A percentile compares a stretch with the other conserved stretches of the same genome.
These are phyloP conservation scores for Phytophthora tentaculata DNA, from an alignment of 352 stramenopile genomes.

Conservation along the genomic window DNA sequence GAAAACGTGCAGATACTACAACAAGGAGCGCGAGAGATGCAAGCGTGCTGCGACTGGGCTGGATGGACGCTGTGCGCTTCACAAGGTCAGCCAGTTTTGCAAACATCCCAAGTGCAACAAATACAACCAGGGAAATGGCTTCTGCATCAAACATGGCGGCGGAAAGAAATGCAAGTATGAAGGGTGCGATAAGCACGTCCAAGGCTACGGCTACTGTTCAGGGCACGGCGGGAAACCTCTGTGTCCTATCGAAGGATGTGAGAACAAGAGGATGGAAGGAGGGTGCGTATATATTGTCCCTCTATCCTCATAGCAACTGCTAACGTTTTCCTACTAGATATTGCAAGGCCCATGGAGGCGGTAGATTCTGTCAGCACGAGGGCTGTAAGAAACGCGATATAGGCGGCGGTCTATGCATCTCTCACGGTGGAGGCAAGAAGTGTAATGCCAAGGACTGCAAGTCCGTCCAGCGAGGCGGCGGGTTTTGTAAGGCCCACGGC, in stretches of 20 bases:
- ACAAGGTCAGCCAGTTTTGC: slow-evolving; percentile 88
- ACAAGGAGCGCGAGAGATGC: slow-evolving; percentile 73
- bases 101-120: slow-evolving; percentile 80
- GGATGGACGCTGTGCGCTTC: slow-evolving; percentile 79
- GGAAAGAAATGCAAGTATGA: slow-evolving; percentile 86
- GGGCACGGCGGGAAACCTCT: slow-evolving; percentile 83
- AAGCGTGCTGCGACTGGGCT: slow-evolving; percentile 67
- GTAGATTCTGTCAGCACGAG: slow-evolving; percentile 74
- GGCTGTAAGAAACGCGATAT: slow-evolving; percentile 87
- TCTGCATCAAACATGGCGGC: slow-evolving; percentile 86
- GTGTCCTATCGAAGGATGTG: slow-evolving; percentile 75
- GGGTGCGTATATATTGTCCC: slow-evolving; percentile 34
- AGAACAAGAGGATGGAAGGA: slow-evolving; percentile 88
- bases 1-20: slow-evolving; percentile 75
- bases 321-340: slow-evolving; percentile 41
- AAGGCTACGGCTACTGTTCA: slow-evolving; percentile 87
- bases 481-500: slow-evolving; percentile 84
- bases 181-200: slow-evolving; percentile 82
- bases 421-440: slow-evolving; percentile 88
- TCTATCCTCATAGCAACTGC: background rate
- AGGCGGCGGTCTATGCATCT: slow-evolving; percentile 85
- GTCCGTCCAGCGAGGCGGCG: slow-evolving; percentile 83
- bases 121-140: slow-evolving; percentile 87
- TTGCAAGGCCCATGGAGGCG: slow-evolving; percentile 87
- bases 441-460: slow-evolving; percentile 71